phyloP scores from a whole-genome alignment of 2,329 filamentous ascomycete species.

The Colletotrichum karsti region DNA sequence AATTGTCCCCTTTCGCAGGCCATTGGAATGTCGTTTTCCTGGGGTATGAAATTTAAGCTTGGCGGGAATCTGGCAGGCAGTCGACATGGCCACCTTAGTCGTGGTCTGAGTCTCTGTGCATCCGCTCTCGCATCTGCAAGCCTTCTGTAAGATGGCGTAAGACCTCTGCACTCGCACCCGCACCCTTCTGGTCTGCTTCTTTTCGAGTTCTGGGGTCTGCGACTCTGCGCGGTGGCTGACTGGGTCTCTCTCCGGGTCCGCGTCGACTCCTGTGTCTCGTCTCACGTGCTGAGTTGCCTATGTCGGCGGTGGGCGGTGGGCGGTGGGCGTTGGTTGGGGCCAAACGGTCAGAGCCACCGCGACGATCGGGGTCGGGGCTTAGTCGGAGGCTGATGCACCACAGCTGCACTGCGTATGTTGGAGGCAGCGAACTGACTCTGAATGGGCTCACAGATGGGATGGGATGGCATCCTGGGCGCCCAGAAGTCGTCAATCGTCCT shows the following conservation, averaged over 20 bases:
- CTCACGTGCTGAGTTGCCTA: constrained; percentile 4
- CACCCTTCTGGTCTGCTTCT: background rate
- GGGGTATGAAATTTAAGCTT: background rate
- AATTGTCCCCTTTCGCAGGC: background rate
- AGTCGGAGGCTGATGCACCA: constrained; percentile 7
- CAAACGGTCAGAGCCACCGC: background rate
- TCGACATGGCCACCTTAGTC: background rate
- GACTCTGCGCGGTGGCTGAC: too few relatives aligned
- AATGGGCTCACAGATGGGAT: constrained; percentile 23
- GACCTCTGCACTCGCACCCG: background rate
- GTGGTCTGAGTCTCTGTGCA: background rate
- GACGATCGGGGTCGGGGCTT: constrained; percentile 12
- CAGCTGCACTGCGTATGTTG: background rate
- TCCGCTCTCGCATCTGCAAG: constrained; percentile 7
- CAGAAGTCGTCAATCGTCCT: constrained; percentile 22
- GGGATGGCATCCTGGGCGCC: constrained; percentile 15
- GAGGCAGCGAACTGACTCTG: background rate
- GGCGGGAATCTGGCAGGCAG: background rate
- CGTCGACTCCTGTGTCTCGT: constrained; percentile 7
- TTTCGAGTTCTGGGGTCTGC: background rate
- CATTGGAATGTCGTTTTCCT: background rate
- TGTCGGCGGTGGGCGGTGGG: background rate
- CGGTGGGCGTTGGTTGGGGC: background rate
- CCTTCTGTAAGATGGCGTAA: background rate
- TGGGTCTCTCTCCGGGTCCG: background rate